Base-by-base conservation (phyloP, 345 rosid species). In the Aethionema arabicum region DNA sequence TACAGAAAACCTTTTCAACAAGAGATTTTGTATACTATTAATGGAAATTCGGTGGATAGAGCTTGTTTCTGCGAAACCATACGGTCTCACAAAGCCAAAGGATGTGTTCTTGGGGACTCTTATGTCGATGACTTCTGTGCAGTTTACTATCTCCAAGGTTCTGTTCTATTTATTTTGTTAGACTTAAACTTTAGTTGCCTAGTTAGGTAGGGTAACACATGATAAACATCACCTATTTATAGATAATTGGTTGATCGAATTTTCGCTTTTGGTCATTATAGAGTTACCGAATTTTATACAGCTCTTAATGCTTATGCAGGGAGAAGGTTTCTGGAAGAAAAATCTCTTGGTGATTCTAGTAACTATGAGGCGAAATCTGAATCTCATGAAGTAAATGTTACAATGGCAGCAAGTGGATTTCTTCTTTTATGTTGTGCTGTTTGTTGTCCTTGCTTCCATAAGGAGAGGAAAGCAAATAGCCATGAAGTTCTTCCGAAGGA, bases 391-490 rank as follows among this genome's bases (percentile, higher is more conserved):
- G 60, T 69, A 70, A 74, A 63, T 38, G 73, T 74, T 51, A 82
- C 78, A 38, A n/a, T 82, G 16, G 80, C 50, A 6, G 88, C 76
- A 38, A 69, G 83, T 54, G 99, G 85, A 70, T 16, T 79, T 65
- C 55, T 87, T 56, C 55, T 76, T 27, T 29, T 85, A 29, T 82
- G 82, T 49, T 85, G 96, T 59, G 75, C 49, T 53, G 10, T 80
- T 14, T 69, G 84, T 40, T 87, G 85, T 52, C 90, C 87, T 14
- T 79, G 95, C 73, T 49, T 85, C 56, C 76, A 77, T 45, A 70
- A 71, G 61, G 87, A 72, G 77, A 83, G 70, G 75, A 87, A 76
- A 82, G 82, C 83, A 66, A 70, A 78, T 61, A 56, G 83, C 6
- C 82, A 73, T 52, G 53, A 79, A 56, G 85, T 84, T 72, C 80